These are phyloP conservation scores for Rhododendron henanense DNA, from an alignment of 148 eudicot species.

Conservation along the genomic window DNA sequence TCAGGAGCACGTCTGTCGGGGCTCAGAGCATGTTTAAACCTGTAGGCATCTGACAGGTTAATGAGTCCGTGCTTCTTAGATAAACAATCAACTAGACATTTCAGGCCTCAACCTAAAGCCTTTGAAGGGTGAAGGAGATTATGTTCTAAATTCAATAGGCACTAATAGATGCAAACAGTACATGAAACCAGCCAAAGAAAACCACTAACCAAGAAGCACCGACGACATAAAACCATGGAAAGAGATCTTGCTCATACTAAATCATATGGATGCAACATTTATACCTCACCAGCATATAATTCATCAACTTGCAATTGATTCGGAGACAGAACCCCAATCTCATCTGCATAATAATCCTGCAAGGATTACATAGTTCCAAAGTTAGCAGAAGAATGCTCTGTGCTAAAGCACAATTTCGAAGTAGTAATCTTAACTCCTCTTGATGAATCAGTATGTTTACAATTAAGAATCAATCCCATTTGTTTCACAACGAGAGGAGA, in stretches of 20 bases:
- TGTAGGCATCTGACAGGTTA: background rate
- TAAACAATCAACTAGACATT: background rate
- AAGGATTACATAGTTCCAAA: background rate
- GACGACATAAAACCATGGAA: background rate
- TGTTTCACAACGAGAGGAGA: background rate
- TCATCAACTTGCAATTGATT: conserved; percentile 81
- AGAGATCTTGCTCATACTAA: background rate
- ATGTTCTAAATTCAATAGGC: background rate
- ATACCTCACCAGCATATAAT: conserved; percentile 94
- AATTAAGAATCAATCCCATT: background rate
- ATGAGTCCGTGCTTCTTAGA: background rate
- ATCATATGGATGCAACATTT: background rate
- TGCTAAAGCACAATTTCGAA: background rate
- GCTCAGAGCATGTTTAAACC: background rate
- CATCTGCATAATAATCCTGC: conserved; percentile 96
- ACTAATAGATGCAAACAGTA: background rate
- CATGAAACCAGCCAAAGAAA: conserved; percentile 2
- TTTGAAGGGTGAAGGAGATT: background rate
- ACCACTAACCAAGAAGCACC: background rate
- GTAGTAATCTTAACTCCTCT: background rate
- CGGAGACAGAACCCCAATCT: conserved; percentile 95
- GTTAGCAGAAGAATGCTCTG: conserved; percentile 1
- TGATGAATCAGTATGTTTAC: background rate
- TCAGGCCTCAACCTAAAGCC: background rate
- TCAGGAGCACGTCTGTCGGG: background rate